A percentile compares a stretch with the other conserved stretches of the same genome.
These are phyloP conservation scores for Dothiorella sarmentorum DNA, from an alignment of 2,329 filamentous ascomycete genomes.

Conservation along the genomic window DNA sequence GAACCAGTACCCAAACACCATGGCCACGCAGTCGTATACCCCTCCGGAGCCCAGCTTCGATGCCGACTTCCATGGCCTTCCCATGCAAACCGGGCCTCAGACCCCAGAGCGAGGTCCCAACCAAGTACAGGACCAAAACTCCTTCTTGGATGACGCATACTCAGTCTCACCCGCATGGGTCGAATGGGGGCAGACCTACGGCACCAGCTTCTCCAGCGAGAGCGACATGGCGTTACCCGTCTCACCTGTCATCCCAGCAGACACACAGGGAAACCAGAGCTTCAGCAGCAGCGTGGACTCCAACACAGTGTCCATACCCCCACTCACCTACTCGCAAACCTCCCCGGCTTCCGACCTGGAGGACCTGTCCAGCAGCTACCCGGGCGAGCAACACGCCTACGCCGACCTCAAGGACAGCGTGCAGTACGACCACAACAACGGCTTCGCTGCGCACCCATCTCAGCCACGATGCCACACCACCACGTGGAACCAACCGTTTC, in stretches of 20 bases:
- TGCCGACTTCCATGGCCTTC: not conserved
- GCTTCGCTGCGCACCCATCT: not conserved
- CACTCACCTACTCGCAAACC: conserved; percentile 7
- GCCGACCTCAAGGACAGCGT: not conserved
- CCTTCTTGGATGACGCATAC: not conserved
- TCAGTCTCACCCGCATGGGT: not conserved
- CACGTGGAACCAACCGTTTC: not conserved
- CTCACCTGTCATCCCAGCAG: not conserved
- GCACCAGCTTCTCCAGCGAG: not conserved
- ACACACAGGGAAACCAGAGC: not conserved
- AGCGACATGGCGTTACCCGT: not conserved
- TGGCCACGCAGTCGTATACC: not conserved
- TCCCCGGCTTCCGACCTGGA: conserved; percentile 8
- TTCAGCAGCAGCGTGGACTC: conserved; percentile 1
- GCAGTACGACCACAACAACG: not conserved
- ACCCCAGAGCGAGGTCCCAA: not conserved
- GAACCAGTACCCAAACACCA: not conserved
- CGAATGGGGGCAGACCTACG: not conserved
- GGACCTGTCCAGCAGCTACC: not conserved
- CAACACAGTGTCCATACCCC: not conserved
- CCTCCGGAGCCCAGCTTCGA: not conserved
- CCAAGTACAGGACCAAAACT: not conserved
- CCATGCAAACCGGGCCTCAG: not conserved
- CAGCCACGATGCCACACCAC: too few relatives aligned
- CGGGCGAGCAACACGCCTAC: not conserved